Evolutionary conservation across 164 flowering plant species (phyloP).

Genomic region (Paratinospora sagittata): DNA sequence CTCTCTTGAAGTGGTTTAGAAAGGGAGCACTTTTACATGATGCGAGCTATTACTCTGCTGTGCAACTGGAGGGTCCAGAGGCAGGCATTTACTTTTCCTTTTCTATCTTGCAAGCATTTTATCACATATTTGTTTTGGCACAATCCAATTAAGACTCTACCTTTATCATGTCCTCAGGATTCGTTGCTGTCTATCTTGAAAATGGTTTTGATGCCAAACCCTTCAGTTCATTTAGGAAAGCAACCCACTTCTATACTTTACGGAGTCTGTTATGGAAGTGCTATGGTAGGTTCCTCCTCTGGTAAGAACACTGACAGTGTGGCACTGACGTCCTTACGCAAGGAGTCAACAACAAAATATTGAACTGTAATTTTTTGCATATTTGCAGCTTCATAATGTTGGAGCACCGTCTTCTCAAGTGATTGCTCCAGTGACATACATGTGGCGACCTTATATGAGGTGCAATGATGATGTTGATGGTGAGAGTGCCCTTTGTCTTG

Average conservation of each 20-base stretch:
- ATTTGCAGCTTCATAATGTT: conserved; percentile 66
- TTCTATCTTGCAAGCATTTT: background rate
- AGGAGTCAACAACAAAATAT: conserved; percentile 2
- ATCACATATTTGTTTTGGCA: background rate
- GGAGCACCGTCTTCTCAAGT: conserved; percentile 39
- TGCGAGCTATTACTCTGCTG: conserved; percentile 60
- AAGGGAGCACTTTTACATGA: conserved; percentile 70
- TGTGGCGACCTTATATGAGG: conserved; percentile 62
- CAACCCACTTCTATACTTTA: conserved; percentile 28
- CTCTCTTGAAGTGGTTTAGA: conserved; percentile 59
- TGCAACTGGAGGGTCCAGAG: conserved; percentile 91
- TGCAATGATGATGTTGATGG: conserved; percentile 15
- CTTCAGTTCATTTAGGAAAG: conserved; percentile 25
- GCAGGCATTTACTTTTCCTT: conserved; percentile 39
- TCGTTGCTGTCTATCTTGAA: conserved; percentile 45
- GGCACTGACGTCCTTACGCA: background rate
- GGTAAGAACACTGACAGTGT: conserved; percentile 5
- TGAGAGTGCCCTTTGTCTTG: conserved; percentile 3
- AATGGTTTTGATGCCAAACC: conserved; percentile 52
- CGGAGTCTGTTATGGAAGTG: conserved; percentile 55
- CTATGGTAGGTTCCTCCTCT: conserved; percentile 52
- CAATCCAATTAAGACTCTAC: background rate
- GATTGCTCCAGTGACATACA: conserved; percentile 79
- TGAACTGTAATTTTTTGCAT: background rate
- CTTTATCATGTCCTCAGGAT: conserved; percentile 38